Evolutionary conservation across 805 yeast species (phyloP).

Genomic region (Priceomyces medius): DNA sequence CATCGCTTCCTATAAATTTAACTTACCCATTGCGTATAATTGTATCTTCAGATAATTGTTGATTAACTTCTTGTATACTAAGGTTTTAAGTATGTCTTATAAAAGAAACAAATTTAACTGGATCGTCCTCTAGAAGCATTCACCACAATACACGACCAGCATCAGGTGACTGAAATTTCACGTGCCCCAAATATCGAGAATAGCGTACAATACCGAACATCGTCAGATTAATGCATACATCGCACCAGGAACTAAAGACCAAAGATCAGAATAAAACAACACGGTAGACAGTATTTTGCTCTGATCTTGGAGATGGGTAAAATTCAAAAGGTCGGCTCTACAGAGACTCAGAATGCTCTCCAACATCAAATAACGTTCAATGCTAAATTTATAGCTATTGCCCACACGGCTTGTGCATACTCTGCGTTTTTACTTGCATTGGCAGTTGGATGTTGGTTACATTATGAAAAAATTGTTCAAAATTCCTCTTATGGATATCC

Average conservation of each 20-base stretch:
- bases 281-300: background rate
- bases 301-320: conserved; percentile 1
- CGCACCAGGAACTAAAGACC: no score
- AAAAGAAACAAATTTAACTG: conserved; percentile 35
- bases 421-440: conserved; percentile 77
- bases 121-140: conserved; percentile 8
- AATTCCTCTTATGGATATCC: conserved; percentile 90
- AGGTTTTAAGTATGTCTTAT: conserved; percentile 6
- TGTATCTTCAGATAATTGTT: background rate
- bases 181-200: background rate
- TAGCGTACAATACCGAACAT: no score
- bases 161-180: conserved; percentile 5
- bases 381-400: conserved; percentile 65
- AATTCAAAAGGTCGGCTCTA: background rate
- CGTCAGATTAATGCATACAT: no score
- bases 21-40: conserved; percentile 1
- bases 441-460: conserved; percentile 69
- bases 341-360: background rate
- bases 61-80: background rate
- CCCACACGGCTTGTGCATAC: conserved; percentile 71
- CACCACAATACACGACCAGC: background rate
- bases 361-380: conserved; percentile 38
- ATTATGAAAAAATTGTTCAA: conserved; percentile 82
- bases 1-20: background rate
- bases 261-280: no score